Conservation (phyloP, 371 early-diverging fungal species). For the Entomophthora muscae region DNA sequence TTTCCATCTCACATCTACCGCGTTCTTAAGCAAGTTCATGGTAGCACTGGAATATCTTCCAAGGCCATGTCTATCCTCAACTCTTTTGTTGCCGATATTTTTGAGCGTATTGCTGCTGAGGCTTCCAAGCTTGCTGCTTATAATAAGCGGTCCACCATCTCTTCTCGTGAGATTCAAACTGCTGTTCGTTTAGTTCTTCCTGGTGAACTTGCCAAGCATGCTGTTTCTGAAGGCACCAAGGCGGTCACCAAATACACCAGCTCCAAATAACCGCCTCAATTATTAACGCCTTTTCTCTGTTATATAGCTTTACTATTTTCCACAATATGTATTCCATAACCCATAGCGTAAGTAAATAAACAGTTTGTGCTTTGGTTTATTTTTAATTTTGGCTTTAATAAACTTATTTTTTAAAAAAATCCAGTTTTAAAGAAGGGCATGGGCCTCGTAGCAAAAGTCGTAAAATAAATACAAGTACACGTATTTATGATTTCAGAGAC, state of each 20-base stretch:
- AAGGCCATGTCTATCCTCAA: slow-evolving; percentile 97
- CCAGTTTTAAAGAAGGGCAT: no score
- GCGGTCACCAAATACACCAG: slow-evolving; percentile 92
- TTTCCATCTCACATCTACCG: slow-evolving; percentile 91
- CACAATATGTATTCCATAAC: no score
- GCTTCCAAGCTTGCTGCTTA: slow-evolving; percentile 82
- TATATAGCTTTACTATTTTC: not conserved
- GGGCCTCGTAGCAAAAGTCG: no score
- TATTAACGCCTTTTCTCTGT: not conserved
- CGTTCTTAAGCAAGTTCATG: slow-evolving; percentile 94
- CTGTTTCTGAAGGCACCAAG: slow-evolving; percentile 94
- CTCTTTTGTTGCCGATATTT: slow-evolving; percentile 96
- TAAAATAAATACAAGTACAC: no score
- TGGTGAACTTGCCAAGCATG: slow-evolving; percentile 93
- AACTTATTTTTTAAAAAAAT: no score
- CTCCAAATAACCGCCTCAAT: slow-evolving; percentile 31
- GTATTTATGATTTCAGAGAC: no score
- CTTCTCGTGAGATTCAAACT: slow-evolving; percentile 89
- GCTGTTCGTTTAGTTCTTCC: slow-evolving; percentile 85
- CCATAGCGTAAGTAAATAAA: no score
- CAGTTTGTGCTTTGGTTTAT: no score
- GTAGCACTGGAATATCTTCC: slow-evolving; percentile 95
- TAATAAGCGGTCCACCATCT: slow-evolving; percentile 89
- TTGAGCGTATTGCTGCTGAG: slow-evolving; percentile 81
- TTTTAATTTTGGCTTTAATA: no score